These are phyloP conservation scores for Melastoma malabathricum DNA, from an alignment of 345 rosid species.

Conservation along the genomic window DNA sequence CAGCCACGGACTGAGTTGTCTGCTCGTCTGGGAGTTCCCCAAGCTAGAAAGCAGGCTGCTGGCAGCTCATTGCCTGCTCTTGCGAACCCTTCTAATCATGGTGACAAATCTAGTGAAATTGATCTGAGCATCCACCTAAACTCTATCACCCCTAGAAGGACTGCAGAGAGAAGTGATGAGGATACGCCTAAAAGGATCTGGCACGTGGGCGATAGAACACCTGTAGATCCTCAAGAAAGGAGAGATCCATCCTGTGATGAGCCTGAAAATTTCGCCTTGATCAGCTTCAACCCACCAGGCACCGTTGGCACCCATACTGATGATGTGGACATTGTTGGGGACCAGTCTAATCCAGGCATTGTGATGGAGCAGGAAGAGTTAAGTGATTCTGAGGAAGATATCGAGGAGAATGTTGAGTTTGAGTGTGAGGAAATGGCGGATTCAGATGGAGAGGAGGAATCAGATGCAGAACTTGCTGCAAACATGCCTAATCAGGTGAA, in stretches of 20 bases:
- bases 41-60: conserved; percentile 19
- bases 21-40: conserved; percentile 21
- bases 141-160: conserved; percentile 32
- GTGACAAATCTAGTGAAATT: conserved; percentile 34
- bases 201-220: conserved; percentile 4
- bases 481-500: conserved; percentile 40
- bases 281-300: conserved; percentile 3
- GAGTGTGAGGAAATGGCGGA: conserved; percentile 98
- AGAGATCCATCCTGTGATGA: conserved; percentile 6
- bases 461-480: conserved; percentile 25
- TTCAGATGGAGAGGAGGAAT: conserved; percentile 80
- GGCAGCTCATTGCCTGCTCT: conserved; percentile 15
- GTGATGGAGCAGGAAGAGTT: conserved; percentile 98
- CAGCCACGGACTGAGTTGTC: conserved; percentile 17
- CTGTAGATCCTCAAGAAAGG: conserved; percentile 4
- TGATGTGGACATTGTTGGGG: conserved; percentile 27
- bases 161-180: conserved; percentile 17
- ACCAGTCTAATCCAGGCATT: conserved; percentile 60
- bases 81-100: conserved; percentile 16
- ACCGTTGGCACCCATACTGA: conserved; percentile 11
- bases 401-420: conserved; percentile 87
- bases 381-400: conserved; percentile 89
- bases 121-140: conserved; percentile 72
- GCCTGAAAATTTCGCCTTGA: conserved; percentile 11
- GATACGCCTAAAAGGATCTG: conserved; percentile 12